These are phyloP conservation scores for Populus simonii DNA, from an alignment of 345 rosid genomes.

Conservation along the genomic window DNA sequence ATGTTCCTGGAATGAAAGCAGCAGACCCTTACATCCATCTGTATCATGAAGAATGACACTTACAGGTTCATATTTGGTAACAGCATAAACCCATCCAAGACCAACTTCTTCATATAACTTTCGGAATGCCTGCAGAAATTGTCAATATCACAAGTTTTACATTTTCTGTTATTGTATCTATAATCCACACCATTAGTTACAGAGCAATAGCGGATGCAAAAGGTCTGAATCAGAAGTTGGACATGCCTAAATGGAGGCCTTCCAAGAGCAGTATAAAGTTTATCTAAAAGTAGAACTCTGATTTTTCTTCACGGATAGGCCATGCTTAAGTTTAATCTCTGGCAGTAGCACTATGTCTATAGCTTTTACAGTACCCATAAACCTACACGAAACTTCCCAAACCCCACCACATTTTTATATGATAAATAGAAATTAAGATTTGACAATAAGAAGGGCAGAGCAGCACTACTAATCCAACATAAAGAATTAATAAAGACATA, in stretches of 20 bases:
- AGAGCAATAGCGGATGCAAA: background rate
- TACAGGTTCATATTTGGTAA: constrained; percentile 86
- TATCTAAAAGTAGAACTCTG: no score
- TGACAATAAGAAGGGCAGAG: background rate
- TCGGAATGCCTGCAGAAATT: constrained; percentile 74
- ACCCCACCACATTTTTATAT: no score
- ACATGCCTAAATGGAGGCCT: background rate
- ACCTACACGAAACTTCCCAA: no score
- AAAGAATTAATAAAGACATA: constrained; percentile 22
- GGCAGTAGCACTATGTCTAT: no score
- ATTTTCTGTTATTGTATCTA: background rate
- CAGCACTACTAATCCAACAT: background rate
- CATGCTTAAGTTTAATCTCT: no score
- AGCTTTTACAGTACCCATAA: no score
- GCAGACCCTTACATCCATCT: background rate
- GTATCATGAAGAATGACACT: constrained; percentile 10
- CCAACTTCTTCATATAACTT: constrained; percentile 78
- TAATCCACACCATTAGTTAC: background rate
- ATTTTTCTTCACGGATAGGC: no score
- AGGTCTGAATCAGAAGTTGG: background rate
- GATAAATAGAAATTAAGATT: no score
- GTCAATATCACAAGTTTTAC: background rate
- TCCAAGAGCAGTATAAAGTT: no score
- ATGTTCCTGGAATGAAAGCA: background rate
- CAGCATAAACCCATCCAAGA: constrained; percentile 86